A percentile compares a stretch with the other conserved stretches of the same genome.
These are phyloP conservation scores for Tuber calosporum DNA, from an alignment of 495 filamentous ascomycete genomes.

Conservation along the genomic window DNA sequence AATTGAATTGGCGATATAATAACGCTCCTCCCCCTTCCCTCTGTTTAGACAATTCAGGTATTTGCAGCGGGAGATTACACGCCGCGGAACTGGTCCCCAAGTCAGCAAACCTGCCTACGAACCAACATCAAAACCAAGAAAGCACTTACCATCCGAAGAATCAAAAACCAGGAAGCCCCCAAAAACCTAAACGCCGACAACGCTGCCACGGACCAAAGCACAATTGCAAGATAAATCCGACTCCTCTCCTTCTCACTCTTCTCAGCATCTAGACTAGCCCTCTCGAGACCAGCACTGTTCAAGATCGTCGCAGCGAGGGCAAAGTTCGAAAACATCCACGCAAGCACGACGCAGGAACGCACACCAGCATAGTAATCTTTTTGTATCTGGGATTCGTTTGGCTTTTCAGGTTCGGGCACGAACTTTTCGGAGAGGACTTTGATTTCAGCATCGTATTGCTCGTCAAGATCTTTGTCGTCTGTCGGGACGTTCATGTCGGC, in stretches of 20 bases:
- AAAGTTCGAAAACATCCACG: slow-evolving; percentile 96
- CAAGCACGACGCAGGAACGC: slow-evolving; percentile 78
- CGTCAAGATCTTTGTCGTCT: slow-evolving; percentile 77
- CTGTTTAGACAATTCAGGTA: background rate
- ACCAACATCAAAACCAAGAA: background rate
- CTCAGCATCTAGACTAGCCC: slow-evolving; percentile 46
- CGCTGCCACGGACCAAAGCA: slow-evolving; percentile 87
- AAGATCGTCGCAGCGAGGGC: slow-evolving; percentile 81
- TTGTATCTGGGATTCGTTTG: slow-evolving; percentile 65
- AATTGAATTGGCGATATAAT: background rate
- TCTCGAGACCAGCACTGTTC: slow-evolving; percentile 71
- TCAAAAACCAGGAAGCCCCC: slow-evolving; percentile 89
- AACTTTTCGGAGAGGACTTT: slow-evolving; percentile 61
- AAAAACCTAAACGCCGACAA: slow-evolving; percentile 82
- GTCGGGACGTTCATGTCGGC: slow-evolving; percentile 88
- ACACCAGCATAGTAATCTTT: slow-evolving; percentile 99
- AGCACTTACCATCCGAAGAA: slow-evolving; percentile 76
- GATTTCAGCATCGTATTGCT: slow-evolving; percentile 85
- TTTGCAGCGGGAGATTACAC: slow-evolving; percentile 29
- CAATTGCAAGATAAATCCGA: slow-evolving; percentile 80
- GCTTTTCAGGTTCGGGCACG: slow-evolving; percentile 57
- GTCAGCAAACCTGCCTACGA: slow-evolving; percentile 17
- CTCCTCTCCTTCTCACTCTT: slow-evolving; percentile 47
- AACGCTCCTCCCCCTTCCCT: background rate
- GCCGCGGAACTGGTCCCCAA: slow-evolving; percentile 42